Base-by-base conservation (phyloP, 345 rosid genomes). In the Psidium guajava region DNA sequence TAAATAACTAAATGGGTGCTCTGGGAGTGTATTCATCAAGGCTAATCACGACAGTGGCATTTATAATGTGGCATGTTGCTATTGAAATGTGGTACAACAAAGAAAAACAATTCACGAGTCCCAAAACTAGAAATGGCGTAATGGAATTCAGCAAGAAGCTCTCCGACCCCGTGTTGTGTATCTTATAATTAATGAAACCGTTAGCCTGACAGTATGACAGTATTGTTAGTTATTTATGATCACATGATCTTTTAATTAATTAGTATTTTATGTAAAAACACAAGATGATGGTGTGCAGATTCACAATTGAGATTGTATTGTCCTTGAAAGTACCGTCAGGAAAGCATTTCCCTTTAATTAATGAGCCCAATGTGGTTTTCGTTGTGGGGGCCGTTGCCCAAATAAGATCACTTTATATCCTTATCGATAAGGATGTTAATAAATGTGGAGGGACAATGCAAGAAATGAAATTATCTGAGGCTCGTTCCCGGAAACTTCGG, bases 121-220 rank as follows among this genome's bases (percentile, higher is more conserved):
- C 14, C 0, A 1, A 0, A 13, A 18, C 9, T 0, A 27, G 1
- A 59, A 59, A 13, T 59, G 7, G 13, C 0, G 1, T n/a, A 59
- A 59, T 27, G 36, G 2, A 59, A 13, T n/a, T 59, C 14, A 59
- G 10, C 10, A 59, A 59, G 0, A 13, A 13, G 20, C 9, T 12
- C 2, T 59, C 0, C 3, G 5, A 59, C 9, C 27, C 27, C 20
- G 27, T 59, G 28, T 27, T 27, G n/a, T n/a, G 22, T 59, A 2
- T 59, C 8, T 44, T 44, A 5, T 44, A 44, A 44, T 44, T 44
- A 44, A 44, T 8, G 47, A 44, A 44, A 44, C 47, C 6, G 47
- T 6, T 44, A 44, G 47, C 1, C 47, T 44, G 47, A 44, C 47
- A 44, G 7, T 44, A 0, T 6, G 8, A 44, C 47, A 44, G 8